Percentiles rank a stretch among this genome's conserved stretches.
Evolutionary conservation across 202 grass and related monocot species (phyloP).

Genomic region (Carex arenaria): DNA sequence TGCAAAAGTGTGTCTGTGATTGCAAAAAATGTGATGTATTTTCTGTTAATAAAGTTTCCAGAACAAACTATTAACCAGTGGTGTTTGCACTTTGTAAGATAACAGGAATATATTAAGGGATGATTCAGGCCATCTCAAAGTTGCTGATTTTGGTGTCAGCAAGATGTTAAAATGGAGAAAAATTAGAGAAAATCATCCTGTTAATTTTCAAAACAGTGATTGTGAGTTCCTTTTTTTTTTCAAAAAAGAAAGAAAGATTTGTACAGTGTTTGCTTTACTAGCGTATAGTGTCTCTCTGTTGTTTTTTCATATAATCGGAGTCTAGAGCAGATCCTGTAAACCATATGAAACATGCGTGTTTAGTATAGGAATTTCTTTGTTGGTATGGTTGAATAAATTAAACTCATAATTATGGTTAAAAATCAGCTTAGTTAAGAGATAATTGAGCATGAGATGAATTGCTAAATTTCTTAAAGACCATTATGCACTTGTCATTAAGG

Average conservation of each 20-base stretch:
- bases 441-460: background rate
- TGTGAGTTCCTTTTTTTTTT: slow-evolving; percentile 41
- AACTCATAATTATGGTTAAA: background rate
- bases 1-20: slow-evolving; percentile 19
- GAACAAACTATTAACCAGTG: slow-evolving; percentile 3
- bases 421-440: background rate
- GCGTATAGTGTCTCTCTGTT: background rate
- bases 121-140: slow-evolving; percentile 97
- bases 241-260: no score
- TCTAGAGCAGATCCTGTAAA: background rate
- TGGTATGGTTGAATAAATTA: background rate
- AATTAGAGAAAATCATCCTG: slow-evolving; percentile 68
- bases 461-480: background rate
- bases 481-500: background rate
- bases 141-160: slow-evolving; percentile 94
- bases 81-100: slow-evolving; percentile 32
- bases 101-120: slow-evolving; percentile 95
- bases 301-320: background rate
- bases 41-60: background rate
- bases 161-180: slow-evolving; percentile 86
- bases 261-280: background rate
- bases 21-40: slow-evolving; percentile 35
- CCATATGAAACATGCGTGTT: background rate
- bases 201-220: slow-evolving; percentile 59
- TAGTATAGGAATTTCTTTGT: background rate